Conservation (phyloP, 495 filamentous ascomycete genomes). For the Parathielavia appendiculata region DNA sequence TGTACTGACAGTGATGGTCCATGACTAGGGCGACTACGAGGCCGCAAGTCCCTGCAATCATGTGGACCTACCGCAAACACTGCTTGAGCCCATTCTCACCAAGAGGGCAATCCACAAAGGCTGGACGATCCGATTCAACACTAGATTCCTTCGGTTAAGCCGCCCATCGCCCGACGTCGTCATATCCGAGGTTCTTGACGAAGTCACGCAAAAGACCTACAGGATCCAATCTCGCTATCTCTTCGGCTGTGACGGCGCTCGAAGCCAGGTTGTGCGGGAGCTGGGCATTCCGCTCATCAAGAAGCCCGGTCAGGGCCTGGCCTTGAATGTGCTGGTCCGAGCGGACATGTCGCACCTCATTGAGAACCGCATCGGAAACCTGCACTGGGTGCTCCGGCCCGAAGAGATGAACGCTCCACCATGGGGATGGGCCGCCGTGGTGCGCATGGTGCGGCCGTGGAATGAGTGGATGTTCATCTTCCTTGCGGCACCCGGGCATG, state of each 20-base stretch:
- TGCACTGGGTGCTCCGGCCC: conserved; percentile 49
- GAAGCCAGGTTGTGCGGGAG: conserved; percentile 48
- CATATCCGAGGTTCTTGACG: conserved; percentile 41
- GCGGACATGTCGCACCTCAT: conserved; percentile 50
- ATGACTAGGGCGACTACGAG: conserved; percentile 49
- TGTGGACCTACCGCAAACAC: conserved; percentile 48
- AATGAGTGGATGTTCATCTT: conserved; percentile 47
- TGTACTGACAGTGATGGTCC: neutral
- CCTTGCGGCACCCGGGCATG: conserved; percentile 29
- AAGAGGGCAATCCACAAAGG: conserved; percentile 40
- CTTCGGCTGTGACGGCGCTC: conserved; percentile 55
- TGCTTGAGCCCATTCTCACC: conserved; percentile 49
- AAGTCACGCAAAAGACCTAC: conserved; percentile 39
- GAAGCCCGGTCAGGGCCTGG: conserved; percentile 50
- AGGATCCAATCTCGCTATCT: conserved; percentile 49
- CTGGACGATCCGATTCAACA: conserved; percentile 44
- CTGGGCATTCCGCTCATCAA: conserved; percentile 45
- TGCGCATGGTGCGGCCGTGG: conserved; percentile 43
- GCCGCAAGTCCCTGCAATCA: conserved; percentile 44
- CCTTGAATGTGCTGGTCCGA: conserved; percentile 49
- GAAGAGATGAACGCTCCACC: conserved; percentile 31
- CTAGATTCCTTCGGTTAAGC: conserved; percentile 32
- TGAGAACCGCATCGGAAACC: conserved; percentile 46
- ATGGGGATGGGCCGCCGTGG: conserved; percentile 34
- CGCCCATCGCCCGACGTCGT: conserved; percentile 29